Percentiles rank a stretch among this genome's conserved stretches.
Evolutionary conservation across 1,284 basidiomycete species (phyloP).

Genomic region (Mrakiaceae sp.): DNA sequence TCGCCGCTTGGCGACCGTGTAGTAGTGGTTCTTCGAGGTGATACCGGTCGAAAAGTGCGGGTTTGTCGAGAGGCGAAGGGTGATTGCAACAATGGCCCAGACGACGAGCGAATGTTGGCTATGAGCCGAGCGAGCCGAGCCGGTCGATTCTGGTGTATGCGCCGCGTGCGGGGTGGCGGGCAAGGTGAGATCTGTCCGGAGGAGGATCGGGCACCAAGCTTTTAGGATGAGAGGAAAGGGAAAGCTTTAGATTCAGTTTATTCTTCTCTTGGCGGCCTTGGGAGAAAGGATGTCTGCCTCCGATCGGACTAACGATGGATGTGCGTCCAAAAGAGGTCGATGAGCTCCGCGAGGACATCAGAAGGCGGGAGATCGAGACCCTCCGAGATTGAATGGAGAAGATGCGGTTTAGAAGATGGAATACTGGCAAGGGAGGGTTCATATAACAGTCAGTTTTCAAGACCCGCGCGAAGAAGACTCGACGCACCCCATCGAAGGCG

Average conservation of each 20-base stretch:
- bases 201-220: not conserved
- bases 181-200: conserved; percentile 3
- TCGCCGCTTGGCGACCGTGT: not conserved
- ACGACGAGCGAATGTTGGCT: no score
- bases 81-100: conserved; percentile 3
- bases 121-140: not conserved
- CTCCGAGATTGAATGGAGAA: no score
- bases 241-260: no score
- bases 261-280: no score
- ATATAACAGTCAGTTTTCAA: no score
- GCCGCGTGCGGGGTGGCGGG: not conserved
- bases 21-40: conserved; percentile 2
- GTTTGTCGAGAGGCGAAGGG: conserved; percentile 11
- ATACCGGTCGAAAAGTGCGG: not conserved
- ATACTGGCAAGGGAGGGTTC: no score
- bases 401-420: no score
- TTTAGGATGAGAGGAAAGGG: no score
- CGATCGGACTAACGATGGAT: conserved; percentile 2
- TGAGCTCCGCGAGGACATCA: conserved; percentile 7
- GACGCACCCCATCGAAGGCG: no score
- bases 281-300: no score
- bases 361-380: conserved; percentile 4
- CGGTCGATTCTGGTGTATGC: not conserved
- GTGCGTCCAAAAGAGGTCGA: conserved; percentile 10
- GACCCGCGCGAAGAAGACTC: no score